These are phyloP conservation scores for Xylariaceae sp. DNA, from an alignment of 2,329 filamentous ascomycete species.

Conservation along the genomic window DNA sequence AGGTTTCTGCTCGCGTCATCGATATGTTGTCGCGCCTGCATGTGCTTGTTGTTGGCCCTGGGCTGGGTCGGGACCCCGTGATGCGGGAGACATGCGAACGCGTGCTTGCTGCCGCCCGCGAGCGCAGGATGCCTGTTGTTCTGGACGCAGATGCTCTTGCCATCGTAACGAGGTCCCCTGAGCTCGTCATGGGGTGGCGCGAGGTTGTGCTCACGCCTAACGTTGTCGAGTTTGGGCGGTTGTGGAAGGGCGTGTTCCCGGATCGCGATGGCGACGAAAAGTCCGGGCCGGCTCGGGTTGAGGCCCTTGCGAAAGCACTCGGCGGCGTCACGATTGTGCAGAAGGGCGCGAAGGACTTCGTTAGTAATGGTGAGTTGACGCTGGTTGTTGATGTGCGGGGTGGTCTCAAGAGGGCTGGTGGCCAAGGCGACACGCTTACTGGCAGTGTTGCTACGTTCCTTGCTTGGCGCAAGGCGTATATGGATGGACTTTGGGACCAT, in stretches of 20 bases:
- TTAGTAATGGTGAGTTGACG: constrained; percentile 76
- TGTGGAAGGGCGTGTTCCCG: constrained; percentile 71
- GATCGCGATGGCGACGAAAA: constrained; percentile 32
- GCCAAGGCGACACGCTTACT: constrained; percentile 93
- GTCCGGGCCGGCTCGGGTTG: constrained; percentile 48
- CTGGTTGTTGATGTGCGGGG: constrained; percentile 72
- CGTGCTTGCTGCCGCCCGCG: constrained; percentile 74
- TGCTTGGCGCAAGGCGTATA: constrained; percentile 82
- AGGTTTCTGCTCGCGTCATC: constrained; percentile 65
- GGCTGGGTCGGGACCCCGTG: constrained; percentile 79
- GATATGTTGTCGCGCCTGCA: constrained; percentile 82
- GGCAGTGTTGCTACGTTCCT: constrained; percentile 84
- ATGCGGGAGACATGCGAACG: constrained; percentile 83
- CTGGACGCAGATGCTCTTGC: constrained; percentile 87
- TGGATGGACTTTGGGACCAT: constrained; percentile 74
- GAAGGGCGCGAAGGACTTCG: constrained; percentile 78
- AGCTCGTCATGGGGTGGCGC: constrained; percentile 73
- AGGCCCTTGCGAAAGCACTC: constrained; percentile 67
- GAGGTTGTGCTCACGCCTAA: constrained; percentile 91
- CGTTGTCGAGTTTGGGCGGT: constrained; percentile 81
- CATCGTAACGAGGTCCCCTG: constrained; percentile 70
- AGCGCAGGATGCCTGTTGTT: constrained; percentile 71
- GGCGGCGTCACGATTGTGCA: constrained; percentile 88
- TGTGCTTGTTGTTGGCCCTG: constrained; percentile 88
- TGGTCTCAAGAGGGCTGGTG: constrained; percentile 84